These are phyloP conservation scores for Penicillium paxilli DNA, from an alignment of 495 filamentous ascomycete genomes.

Conservation along the genomic window DNA sequence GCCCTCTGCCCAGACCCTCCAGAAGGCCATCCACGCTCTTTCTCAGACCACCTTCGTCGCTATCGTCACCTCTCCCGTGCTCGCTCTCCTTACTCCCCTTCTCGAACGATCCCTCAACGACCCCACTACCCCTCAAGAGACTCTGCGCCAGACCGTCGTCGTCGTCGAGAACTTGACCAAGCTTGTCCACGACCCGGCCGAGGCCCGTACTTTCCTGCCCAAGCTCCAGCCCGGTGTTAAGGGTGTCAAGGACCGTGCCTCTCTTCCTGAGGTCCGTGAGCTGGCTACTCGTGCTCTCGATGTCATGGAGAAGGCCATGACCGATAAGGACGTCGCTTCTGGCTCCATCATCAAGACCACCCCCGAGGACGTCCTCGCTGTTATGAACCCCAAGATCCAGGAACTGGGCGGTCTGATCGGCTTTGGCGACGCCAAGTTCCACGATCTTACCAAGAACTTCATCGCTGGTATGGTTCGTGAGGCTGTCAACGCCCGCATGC, in stretches of 20 bases:
- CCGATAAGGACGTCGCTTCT: slow-evolving; percentile 54
- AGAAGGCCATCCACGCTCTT: slow-evolving; percentile 94
- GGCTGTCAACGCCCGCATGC: slow-evolving; percentile 80
- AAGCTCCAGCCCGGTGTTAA: slow-evolving; percentile 95
- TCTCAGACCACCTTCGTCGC: slow-evolving; percentile 99
- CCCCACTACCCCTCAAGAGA: slow-evolving; percentile 88
- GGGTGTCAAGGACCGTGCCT: slow-evolving; percentile 80
- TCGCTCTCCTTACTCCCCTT: slow-evolving; percentile 94
- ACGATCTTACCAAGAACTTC: slow-evolving; percentile 68
- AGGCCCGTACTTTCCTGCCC: slow-evolving; percentile 93
- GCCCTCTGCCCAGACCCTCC: slow-evolving; percentile 81
- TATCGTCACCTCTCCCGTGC: slow-evolving; percentile 93
- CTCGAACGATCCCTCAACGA: slow-evolving; percentile 91
- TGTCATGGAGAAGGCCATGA: slow-evolving; percentile 95
- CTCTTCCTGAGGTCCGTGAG: slow-evolving; percentile 91
- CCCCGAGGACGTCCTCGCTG: slow-evolving; percentile 70
- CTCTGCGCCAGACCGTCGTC: slow-evolving; percentile 90
- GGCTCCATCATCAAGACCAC: slow-evolving; percentile 68
- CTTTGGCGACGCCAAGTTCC: slow-evolving; percentile 61
- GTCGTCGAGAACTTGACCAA: slow-evolving; percentile 99
- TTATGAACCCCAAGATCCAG: slow-evolving; percentile 75
- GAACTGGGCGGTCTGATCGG: slow-evolving; percentile 60
- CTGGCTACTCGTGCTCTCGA: slow-evolving; percentile 78
- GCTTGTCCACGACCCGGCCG: slow-evolving; percentile 94
- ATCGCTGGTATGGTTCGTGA: slow-evolving; percentile 85